Evolutionary conservation across 495 filamentous ascomycete species (phyloP).

Genomic region (Aspergillus sclerotiicarbonarius): DNA sequence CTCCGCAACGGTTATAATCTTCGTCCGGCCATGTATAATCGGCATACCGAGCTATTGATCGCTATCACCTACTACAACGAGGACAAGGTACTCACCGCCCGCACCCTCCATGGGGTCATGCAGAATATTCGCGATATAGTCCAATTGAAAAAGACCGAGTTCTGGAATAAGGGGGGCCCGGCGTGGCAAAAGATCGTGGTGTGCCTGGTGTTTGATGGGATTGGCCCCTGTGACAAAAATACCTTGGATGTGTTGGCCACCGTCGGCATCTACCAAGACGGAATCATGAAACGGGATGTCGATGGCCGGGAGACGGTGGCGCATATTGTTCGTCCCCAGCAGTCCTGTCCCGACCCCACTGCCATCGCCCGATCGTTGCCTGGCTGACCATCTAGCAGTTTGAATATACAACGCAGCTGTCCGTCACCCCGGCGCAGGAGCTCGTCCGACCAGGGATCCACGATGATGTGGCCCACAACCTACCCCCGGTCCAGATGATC

Average conservation of each 20-base stretch:
- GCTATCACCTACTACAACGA: background rate
- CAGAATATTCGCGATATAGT: background rate
- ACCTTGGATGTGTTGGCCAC: background rate
- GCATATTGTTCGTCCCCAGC: background rate
- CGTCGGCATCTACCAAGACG: background rate
- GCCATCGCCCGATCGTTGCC: too few species aligned
- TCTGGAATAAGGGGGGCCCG: background rate
- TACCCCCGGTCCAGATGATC: background rate
- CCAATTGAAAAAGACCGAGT: background rate
- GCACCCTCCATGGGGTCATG: background rate
- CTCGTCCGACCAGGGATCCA: background rate
- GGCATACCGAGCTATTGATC: background rate
- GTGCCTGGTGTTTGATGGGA: background rate
- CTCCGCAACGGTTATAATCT: constrained; percentile 97
- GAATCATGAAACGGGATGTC: background rate
- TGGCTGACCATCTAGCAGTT: background rate
- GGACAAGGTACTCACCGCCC: background rate
- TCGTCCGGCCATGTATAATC: constrained; percentile 90
- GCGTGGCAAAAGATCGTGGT: background rate
- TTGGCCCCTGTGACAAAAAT: background rate
- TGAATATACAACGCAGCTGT: background rate
- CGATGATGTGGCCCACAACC: background rate
- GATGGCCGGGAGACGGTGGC: background rate
- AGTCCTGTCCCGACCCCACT: too few species aligned
- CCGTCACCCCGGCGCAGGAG: background rate